A percentile compares a stretch with the other conserved stretches of the same genome.
phyloP scores from a whole-genome alignment of 1,139 yeast species.

The Saccharomyces hybrid region DNA sequence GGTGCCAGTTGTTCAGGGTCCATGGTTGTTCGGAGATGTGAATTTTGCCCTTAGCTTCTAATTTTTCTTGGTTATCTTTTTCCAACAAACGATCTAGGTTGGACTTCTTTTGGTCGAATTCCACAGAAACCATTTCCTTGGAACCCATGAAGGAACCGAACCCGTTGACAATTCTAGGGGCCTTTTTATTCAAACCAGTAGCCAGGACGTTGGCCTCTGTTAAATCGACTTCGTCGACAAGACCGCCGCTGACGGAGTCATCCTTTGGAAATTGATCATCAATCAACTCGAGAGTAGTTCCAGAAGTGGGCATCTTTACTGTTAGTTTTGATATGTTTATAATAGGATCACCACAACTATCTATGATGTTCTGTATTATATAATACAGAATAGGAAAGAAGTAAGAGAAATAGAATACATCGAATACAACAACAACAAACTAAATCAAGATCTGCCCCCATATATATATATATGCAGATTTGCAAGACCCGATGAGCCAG shows the following conservation, averaged over 20 bases:
- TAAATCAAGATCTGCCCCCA: neutral
- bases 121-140: slow-evolving; percentile 54
- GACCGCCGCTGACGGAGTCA: neutral
- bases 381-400: neutral
- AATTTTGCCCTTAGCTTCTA: slow-evolving; percentile 31
- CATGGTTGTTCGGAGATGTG: slow-evolving; percentile 92
- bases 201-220: slow-evolving; percentile 79
- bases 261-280: neutral
- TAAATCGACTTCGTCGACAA: slow-evolving; percentile 45
- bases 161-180: slow-evolving; percentile 67
- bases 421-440: neutral
- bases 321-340: neutral
- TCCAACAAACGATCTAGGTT: neutral
- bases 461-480: neutral
- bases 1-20: slow-evolving; percentile 74
- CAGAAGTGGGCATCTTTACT: neutral
- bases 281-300: neutral
- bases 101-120: slow-evolving; percentile 45
- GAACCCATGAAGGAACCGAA: slow-evolving; percentile 76
- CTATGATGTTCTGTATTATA: neutral
- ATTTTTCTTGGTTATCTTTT: neutral
- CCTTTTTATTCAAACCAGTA: slow-evolving; percentile 70
- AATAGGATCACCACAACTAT: neutral
- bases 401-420: neutral
- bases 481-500: neutral